A percentile compares a stretch with the other conserved stretches of the same genome.
Conservation (phyloP, 768 basidiomycete species). For the Trametes punicea region DNA sequence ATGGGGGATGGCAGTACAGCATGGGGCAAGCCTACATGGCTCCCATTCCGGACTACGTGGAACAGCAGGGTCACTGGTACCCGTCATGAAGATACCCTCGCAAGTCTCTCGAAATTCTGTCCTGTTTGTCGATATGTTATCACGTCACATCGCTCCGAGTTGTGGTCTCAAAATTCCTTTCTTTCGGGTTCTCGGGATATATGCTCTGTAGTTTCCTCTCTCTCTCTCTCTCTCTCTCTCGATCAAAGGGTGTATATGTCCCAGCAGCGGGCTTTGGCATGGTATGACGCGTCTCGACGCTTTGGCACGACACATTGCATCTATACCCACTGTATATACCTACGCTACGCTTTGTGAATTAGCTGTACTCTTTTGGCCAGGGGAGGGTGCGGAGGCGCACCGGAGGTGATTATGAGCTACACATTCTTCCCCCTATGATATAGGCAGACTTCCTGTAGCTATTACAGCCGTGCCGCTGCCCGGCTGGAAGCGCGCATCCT, state of each 20-base stretch:
- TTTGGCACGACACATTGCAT: constrained; percentile 1
- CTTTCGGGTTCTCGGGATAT: neutral
- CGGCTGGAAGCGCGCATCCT: no score
- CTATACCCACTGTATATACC: constrained; percentile 16
- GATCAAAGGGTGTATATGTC: neutral
- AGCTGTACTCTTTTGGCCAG: neutral
- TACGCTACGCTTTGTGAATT: constrained; percentile 8
- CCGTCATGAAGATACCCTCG: neutral
- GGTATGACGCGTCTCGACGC: constrained; percentile 6
- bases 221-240: neutral
- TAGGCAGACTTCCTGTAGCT: no score
- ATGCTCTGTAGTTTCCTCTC: neutral
- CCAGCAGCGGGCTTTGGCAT: neutral
- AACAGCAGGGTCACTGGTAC: constrained; percentile 8
- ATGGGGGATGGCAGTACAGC: constrained; percentile 3
- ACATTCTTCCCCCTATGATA: no score
- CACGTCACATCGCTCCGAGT: neutral
- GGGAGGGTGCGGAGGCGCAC: no score
- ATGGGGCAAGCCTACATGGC: neutral
- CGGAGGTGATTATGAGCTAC: no score
- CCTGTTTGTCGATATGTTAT: neutral
- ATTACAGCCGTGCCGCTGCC: no score
- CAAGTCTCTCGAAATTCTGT: neutral
- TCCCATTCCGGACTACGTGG: constrained; percentile 3
- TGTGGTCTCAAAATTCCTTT: neutral